These are phyloP conservation scores for Pichia sp. DNA, from an alignment of 1,139 yeast species.

Conservation along the genomic window DNA sequence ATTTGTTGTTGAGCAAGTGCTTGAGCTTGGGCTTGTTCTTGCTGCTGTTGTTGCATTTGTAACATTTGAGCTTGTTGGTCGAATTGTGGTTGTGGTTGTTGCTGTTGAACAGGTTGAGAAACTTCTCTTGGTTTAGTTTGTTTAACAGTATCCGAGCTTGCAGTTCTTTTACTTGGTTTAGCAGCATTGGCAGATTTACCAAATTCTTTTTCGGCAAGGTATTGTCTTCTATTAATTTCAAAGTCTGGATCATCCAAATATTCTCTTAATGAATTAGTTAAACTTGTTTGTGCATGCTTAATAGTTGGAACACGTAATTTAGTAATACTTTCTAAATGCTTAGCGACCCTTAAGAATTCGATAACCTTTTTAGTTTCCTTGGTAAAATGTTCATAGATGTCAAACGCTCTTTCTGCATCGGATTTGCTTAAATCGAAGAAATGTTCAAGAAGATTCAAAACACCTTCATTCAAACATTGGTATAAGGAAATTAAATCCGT, in stretches of 20 bases:
- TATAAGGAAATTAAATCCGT: conserved; percentile 82
- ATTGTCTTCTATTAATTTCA: conserved; percentile 76
- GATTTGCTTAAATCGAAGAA: conserved; percentile 86
- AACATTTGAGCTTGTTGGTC: conserved; percentile 17
- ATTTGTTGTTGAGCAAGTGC: conserved; percentile 12
- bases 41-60: conserved; percentile 16
- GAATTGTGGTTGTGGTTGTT: conserved; percentile 26
- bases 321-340: conserved; percentile 82
- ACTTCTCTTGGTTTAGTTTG: background rate
- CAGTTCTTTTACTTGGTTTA: conserved; percentile 19
- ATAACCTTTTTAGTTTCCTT: conserved; percentile 87
- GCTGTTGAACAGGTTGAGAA: conserved; percentile 20
- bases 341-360: conserved; percentile 83
- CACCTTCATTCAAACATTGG: conserved; percentile 93
- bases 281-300: conserved; percentile 95
- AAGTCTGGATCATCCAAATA: conserved; percentile 86
- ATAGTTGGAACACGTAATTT: conserved; percentile 93
- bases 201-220: conserved; percentile 60
- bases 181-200: conserved; percentile 6
- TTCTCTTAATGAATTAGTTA: conserved; percentile 83
- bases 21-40: conserved; percentile 20
- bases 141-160: conserved; percentile 26
- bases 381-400: conserved; percentile 81
- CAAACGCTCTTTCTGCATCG: conserved; percentile 86
- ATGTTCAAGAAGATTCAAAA: conserved; percentile 87